Evolutionary conservation across 2,329 filamentous ascomycete species (phyloP).

Genomic region (Amphichorda felina): DNA sequence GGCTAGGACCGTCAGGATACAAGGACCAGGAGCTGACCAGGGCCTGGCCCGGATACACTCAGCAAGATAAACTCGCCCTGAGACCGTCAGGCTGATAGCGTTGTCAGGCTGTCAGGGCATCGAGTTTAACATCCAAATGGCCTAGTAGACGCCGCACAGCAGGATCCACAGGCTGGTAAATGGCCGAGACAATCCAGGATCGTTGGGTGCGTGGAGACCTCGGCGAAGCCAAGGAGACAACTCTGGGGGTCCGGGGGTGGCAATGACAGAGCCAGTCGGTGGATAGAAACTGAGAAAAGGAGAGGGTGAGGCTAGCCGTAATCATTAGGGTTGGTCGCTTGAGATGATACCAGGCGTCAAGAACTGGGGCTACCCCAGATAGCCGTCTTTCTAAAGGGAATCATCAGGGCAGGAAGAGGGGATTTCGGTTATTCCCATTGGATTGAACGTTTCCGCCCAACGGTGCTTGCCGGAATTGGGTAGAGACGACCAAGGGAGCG

Average conservation of each 20-base stretch:
- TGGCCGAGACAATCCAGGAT: too few relatives aligned
- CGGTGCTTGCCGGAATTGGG: conserved; percentile 11
- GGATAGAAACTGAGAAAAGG: too few relatives aligned
- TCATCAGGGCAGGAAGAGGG: background rate
- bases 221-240: too few relatives aligned
- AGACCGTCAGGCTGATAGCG: background rate
- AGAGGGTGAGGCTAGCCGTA: background rate
- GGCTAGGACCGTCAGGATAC: too few relatives aligned
- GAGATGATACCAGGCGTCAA: conserved; percentile 1
- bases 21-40: too few relatives aligned
- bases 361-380: conserved; percentile 3
- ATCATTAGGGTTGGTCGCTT: background rate
- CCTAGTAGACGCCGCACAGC: background rate
- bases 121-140: background rate
- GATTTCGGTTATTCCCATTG: conserved; percentile 10
- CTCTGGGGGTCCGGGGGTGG: too few relatives aligned
- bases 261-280: too few relatives aligned
- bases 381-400: background rate
- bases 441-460: conserved; percentile 21
- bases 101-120: background rate
- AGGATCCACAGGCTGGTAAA: too few relatives aligned
- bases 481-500: conserved; percentile 9
- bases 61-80: background rate
- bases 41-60: too few relatives aligned
- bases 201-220: too few relatives aligned